Conservation (phyloP, 768 basidiomycete species). For the Lentinula aciculospora region DNA sequence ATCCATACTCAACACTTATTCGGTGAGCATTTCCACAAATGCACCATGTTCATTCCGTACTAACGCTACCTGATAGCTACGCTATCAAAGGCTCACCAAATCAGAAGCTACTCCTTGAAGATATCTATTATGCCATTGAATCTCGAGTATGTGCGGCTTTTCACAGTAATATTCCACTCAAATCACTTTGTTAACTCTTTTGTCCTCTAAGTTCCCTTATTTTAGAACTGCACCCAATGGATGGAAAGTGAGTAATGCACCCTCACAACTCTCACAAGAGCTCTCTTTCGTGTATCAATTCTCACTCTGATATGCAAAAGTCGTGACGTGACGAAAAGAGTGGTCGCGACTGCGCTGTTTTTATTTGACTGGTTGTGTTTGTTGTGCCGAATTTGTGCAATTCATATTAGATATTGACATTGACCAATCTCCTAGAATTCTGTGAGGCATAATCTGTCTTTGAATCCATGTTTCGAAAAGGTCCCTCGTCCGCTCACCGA, state of each 20-base stretch:
- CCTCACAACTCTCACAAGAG: not conserved
- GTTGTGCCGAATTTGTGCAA: constrained; percentile 39
- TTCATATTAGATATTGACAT: not conserved
- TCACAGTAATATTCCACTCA: not conserved
- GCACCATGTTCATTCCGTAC: constrained; percentile 2
- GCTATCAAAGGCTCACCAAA: constrained; percentile 90
- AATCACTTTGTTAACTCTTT: constrained; percentile 11
- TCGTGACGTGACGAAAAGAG: constrained; percentile 2
- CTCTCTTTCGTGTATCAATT: not conserved
- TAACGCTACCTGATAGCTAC: constrained; percentile 43
- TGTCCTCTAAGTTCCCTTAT: constrained; percentile 67
- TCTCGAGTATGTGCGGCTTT: constrained; percentile 56
- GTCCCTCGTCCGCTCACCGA: constrained; percentile 88
- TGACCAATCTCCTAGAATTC: constrained; percentile 57
- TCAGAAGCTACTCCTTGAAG: constrained; percentile 79
- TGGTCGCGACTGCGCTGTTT: constrained; percentile 56
- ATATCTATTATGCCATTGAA: constrained; percentile 90
- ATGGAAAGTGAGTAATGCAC: constrained; percentile 72
- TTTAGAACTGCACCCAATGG: constrained; percentile 82
- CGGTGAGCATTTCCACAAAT: constrained; percentile 45
- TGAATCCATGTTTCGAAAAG: constrained; percentile 90
- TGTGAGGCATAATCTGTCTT: constrained; percentile 83
- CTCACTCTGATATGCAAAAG: not conserved
- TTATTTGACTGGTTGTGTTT: constrained; percentile 60
- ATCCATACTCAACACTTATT: constrained; percentile 87